Base-by-base conservation (phyloP, 2,329 filamentous ascomycete species). In the Cadophora sp. region DNA sequence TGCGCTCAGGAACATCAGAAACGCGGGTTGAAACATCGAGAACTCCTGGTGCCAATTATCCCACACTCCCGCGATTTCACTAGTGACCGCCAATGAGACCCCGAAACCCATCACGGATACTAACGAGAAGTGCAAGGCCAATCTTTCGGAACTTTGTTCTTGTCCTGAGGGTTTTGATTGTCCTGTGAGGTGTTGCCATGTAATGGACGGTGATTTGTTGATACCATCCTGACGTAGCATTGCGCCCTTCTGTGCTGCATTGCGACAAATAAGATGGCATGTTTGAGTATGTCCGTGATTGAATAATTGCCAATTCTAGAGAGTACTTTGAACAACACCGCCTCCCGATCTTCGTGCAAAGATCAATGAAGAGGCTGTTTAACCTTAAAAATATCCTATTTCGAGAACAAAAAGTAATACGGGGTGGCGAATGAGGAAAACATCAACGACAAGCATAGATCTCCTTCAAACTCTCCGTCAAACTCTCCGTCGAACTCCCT, bases 21-120 rank as follows among this genome's bases (percentile, higher is more conserved):
- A 59, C 56, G 56, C 56, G 22, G 34, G 56, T 59, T 59, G 56
- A 59, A 59, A 59, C 56, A 59, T 59, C 56, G 34, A n/a, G 56
- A 34, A 29, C 51, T 43, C 34, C 14, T 26, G 31, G 56, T 24
- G 34, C 31, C n/a, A 40, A 26, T 26, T 40, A 24, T 59, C 34
- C 31, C 22, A 26, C 56, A 59, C 56, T 24, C 31, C 56, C 26
- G 51, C 37, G 55, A 37, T 59, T 59, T 59, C 56, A 40, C 29
- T 24, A 31, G 53, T 31, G 22, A 40, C 34, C 22, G 56, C 34
- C 34, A 43, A 43, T 59, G 22, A 31, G 31, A 59, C 56, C 19
- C 34, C 56, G 34, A 43, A 40, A 40, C 22, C 56, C 27, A 22
- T n/a, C 56, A 59, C 31, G 5, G 56, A 26, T 14, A 19, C 12